Evolutionary conservation across 2,329 filamentous ascomycete species (phyloP).

Genomic region (Paraconiothyrium sp.): DNA sequence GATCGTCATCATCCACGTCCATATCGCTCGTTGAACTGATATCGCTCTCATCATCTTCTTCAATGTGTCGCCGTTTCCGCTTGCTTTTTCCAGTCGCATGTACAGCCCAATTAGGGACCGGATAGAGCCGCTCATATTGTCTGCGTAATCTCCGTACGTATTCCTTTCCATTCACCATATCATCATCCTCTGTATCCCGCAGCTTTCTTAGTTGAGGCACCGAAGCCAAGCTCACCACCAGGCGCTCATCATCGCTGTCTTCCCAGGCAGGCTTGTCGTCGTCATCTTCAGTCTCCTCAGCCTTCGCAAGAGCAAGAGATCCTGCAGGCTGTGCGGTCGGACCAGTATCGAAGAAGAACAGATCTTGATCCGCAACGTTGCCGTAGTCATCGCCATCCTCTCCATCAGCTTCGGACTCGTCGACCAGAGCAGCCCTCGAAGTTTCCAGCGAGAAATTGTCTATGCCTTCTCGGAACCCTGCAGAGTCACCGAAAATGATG

Average conservation of each 20-base stretch:
- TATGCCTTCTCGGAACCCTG: slow-evolving; percentile 80
- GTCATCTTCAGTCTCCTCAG: slow-evolving; percentile 50
- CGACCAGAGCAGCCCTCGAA: slow-evolving; percentile 42
- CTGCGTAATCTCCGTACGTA: slow-evolving; percentile 82
- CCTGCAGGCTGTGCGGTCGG: slow-evolving; percentile 55
- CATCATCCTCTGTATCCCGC: slow-evolving; percentile 80
- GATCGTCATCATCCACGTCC: slow-evolving; percentile 56
- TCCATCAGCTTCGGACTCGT: slow-evolving; percentile 55
- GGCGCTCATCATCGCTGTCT: slow-evolving; percentile 93
- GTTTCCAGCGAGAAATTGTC: slow-evolving; percentile 64
- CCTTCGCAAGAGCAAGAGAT: slow-evolving; percentile 52
- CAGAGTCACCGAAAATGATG: slow-evolving; percentile 85
- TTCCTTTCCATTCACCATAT: slow-evolving; percentile 85
- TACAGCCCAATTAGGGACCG: slow-evolving; percentile 69
- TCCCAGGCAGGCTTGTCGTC: slow-evolving; percentile 75
- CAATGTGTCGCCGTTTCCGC: slow-evolving; percentile 59
- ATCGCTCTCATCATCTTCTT: slow-evolving; percentile 50
- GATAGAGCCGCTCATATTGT: slow-evolving; percentile 74
- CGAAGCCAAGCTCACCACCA: slow-evolving; percentile 82
- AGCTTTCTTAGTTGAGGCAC: slow-evolving; percentile 83
- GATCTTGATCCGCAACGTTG: slow-evolving; percentile 78
- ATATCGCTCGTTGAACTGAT: slow-evolving; percentile 66
- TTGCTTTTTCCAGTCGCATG: slow-evolving; percentile 54
- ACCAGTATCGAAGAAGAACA: slow-evolving; percentile 84
- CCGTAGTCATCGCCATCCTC: slow-evolving; percentile 62